These are phyloP conservation scores for Asterophora parasitica DNA, from an alignment of 768 basidiomycete species.

Conservation along the genomic window DNA sequence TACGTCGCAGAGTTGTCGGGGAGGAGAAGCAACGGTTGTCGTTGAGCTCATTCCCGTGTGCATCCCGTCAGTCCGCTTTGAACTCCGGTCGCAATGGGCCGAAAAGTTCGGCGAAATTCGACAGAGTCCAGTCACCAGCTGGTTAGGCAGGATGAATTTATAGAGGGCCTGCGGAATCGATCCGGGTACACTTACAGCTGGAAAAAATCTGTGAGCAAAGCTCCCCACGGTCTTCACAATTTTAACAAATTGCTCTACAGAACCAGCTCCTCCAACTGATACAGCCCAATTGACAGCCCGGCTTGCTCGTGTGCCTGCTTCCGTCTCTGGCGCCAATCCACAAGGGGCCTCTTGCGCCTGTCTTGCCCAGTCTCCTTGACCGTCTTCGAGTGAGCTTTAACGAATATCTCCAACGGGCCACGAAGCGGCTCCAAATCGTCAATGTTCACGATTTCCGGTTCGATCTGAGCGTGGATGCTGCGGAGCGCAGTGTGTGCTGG, in stretches of 20 bases:
- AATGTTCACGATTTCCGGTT: conserved; percentile 48
- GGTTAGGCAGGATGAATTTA: no score
- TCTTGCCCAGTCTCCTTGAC: conserved; percentile 37
- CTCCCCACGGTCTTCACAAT: no score
- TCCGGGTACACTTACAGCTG: neutral
- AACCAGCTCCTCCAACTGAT: conserved; percentile 68
- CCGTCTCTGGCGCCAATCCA: conserved; percentile 50
- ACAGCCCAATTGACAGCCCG: conserved; percentile 53
- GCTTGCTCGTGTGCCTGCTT: conserved; percentile 50
- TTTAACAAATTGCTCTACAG: conserved; percentile 20
- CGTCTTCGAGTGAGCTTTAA: conserved; percentile 45
- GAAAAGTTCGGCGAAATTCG: no score
- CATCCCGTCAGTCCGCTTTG: conserved; percentile 8
- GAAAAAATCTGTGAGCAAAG: no score
- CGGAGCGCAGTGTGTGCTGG: conserved; percentile 53
- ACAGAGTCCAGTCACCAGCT: no score
- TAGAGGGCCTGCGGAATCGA: neutral
- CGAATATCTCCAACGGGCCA: conserved; percentile 61
- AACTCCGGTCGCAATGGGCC: neutral
- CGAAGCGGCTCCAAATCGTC: conserved; percentile 51
- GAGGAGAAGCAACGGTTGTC: no score
- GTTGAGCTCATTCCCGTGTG: no score
- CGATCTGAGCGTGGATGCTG: conserved; percentile 44
- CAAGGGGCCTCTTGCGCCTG: conserved; percentile 28
- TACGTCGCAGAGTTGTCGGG: neutral